Evolutionary conservation across 2,329 filamentous ascomycete species (phyloP).

Genomic region (Apiospora sp.): DNA sequence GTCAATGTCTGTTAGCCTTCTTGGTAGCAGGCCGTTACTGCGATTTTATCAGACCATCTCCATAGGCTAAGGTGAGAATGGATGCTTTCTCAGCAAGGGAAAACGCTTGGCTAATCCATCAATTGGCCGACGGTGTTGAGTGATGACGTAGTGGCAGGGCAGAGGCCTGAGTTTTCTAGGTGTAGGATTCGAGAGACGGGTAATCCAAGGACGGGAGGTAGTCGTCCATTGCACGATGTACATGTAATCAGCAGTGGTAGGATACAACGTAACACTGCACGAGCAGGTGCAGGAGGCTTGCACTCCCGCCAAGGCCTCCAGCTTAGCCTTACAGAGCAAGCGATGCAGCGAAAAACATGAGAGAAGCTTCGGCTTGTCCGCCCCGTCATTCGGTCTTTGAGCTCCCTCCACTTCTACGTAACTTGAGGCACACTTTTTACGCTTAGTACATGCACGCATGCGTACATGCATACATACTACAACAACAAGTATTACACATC

Average conservation of each 20-base stretch:
- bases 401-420: neutral
- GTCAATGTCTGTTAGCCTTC: neutral
- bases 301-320: slow-evolving; percentile 4
- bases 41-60: neutral
- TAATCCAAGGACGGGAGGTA: neutral
- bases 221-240: neutral
- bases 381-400: neutral
- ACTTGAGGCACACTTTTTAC: neutral
- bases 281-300: neutral
- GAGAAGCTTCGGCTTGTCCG: neutral
- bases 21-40: neutral
- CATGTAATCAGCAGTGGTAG: neutral
- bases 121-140: neutral
- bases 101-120: neutral
- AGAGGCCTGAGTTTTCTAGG: neutral
- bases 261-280: neutral
- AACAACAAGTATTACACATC: no score
- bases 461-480: no score
- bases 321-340: neutral
- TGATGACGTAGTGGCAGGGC: neutral
- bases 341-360: neutral
- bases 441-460: neutral
- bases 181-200: neutral
- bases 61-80: no score
- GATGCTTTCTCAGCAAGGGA: neutral